Percentiles rank a stretch among this genome's conserved stretches.
Conservation (phyloP, 305 asterid species). For the Fraxinus latifolia region DNA sequence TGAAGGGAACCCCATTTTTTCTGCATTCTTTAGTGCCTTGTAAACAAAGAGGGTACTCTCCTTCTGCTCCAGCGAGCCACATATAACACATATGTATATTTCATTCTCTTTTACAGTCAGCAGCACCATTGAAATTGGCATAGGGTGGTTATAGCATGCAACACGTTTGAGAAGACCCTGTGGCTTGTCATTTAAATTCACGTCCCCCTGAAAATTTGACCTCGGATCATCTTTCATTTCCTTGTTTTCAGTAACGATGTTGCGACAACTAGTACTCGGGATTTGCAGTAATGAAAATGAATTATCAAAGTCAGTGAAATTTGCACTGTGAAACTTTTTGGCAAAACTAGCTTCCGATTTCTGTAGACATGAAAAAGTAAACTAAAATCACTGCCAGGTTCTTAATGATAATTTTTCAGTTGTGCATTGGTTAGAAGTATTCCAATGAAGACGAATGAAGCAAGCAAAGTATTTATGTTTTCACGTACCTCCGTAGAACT, state of each 20-base stretch:
- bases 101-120: slow-evolving; percentile 53
- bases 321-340: slow-evolving; percentile 28
- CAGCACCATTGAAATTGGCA: slow-evolving; percentile 67
- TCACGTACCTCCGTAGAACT: slow-evolving; percentile 35
- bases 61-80: slow-evolving; percentile 49
- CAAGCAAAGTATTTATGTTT: slow-evolving; percentile 13
- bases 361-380: slow-evolving; percentile 30
- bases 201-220: slow-evolving; percentile 25
- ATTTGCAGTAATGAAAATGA: slow-evolving; percentile 33
- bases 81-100: slow-evolving; percentile 57
- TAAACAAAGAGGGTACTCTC: slow-evolving; percentile 60
- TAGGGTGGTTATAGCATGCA: slow-evolving; percentile 66
- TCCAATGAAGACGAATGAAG: slow-evolving; percentile 12
- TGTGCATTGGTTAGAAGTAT: slow-evolving; percentile 19
- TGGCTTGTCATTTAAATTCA: slow-evolving; percentile 32
- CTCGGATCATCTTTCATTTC: slow-evolving; percentile 36
- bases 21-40: slow-evolving; percentile 51
- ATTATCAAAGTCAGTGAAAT: slow-evolving; percentile 32
- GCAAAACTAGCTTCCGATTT: slow-evolving; percentile 29
- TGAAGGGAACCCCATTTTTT: slow-evolving; percentile 62
- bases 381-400: slow-evolving; percentile 17
- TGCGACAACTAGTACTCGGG: slow-evolving; percentile 28
- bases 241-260: slow-evolving; percentile 27
- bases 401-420: slow-evolving; percentile 11
- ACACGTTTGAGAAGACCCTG: slow-evolving; percentile 45